Evolutionary conservation across 495 filamentous ascomycete genomes (phyloP).

Genomic region (Penicillium antarcticum): DNA sequence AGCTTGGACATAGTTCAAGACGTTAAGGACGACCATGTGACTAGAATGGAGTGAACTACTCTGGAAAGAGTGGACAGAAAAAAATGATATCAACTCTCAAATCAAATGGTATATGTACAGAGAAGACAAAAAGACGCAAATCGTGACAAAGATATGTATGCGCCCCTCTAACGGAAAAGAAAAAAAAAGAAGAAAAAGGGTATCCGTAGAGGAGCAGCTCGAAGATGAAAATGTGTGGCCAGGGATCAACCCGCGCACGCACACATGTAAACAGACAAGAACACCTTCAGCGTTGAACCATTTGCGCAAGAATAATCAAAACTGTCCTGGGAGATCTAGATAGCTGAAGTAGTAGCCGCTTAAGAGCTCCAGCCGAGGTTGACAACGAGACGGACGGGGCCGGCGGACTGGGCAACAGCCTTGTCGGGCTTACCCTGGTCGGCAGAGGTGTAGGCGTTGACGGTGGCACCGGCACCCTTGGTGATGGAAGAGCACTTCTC

Average conservation of each 20-base stretch:
- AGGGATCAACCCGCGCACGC: slow-evolving; percentile 9
- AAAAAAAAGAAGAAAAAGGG: slow-evolving; percentile 5
- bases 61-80: slow-evolving; percentile 8
- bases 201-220: slow-evolving; percentile 8
- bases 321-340: slow-evolving; percentile 2
- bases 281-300: slow-evolving; percentile 10
- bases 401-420: slow-evolving; percentile 4
- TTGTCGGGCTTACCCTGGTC: slow-evolving; percentile 23
- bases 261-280: slow-evolving; percentile 4
- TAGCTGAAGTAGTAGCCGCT: slow-evolving; percentile 9
- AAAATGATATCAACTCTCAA: slow-evolving; percentile 22
- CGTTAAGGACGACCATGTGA: too few relatives aligned
- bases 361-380: slow-evolving; percentile 32
- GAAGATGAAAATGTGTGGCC: slow-evolving; percentile 7
- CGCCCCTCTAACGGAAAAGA: slow-evolving; percentile 1
- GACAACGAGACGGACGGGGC: slow-evolving; percentile 32
- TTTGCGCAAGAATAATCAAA: slow-evolving; percentile 18
- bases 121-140: slow-evolving; percentile 19
- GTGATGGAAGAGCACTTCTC: slow-evolving; percentile 34
- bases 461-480: slow-evolving; percentile 16
- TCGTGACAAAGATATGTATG: slow-evolving; percentile 22
- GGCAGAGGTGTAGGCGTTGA: slow-evolving; percentile 35
- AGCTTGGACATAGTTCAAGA: too few relatives aligned
- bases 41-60: too few relatives aligned
- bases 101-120: slow-evolving; percentile 30